Evolutionary conservation across 441 rosid species (phyloP).

Genomic region (Pelargonium cotyledonis): DNA sequence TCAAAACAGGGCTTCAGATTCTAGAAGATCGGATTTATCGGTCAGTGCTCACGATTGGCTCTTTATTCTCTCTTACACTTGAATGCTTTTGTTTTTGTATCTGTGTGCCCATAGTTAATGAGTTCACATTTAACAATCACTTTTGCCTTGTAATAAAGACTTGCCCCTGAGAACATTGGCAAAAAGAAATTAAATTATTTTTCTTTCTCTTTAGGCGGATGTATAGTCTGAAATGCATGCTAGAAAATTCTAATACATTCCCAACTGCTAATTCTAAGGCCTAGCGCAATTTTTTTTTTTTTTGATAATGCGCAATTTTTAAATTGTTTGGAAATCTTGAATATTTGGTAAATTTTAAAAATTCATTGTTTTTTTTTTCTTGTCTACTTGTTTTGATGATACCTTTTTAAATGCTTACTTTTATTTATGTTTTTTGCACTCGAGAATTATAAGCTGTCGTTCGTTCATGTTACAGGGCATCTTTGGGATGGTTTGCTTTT

Average conservation of each 20-base stretch:
- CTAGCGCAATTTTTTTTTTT: slow-evolving; percentile 9
- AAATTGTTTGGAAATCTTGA: slow-evolving; percentile 5
- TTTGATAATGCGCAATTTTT: too few relatives aligned
- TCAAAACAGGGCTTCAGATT: slow-evolving; percentile 79
- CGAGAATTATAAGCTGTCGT: slow-evolving; percentile 21
- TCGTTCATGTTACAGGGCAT: slow-evolving; percentile 65
- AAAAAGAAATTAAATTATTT: too few relatives aligned
- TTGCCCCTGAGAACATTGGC: too few relatives aligned
- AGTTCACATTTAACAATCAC: too few relatives aligned
- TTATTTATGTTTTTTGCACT: too few relatives aligned
- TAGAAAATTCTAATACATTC: neutral
- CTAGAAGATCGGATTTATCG: slow-evolving; percentile 92
- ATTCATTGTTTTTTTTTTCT: neutral
- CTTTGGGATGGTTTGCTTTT: slow-evolving; percentile 97
- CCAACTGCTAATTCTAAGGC: neutral
- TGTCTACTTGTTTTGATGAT: neutral
- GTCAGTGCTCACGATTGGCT: slow-evolving; percentile 30
- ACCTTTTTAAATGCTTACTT: too few relatives aligned
- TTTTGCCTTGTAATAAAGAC: too few relatives aligned
- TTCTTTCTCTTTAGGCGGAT: neutral
- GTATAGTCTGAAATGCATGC: neutral
- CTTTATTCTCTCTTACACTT: neutral
- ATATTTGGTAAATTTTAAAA: neutral
- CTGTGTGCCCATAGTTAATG: neutral
- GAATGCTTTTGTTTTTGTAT: neutral